Conservation (phyloP, 202 grass and related monocot species). For the Alloteropsis angusta region DNA sequence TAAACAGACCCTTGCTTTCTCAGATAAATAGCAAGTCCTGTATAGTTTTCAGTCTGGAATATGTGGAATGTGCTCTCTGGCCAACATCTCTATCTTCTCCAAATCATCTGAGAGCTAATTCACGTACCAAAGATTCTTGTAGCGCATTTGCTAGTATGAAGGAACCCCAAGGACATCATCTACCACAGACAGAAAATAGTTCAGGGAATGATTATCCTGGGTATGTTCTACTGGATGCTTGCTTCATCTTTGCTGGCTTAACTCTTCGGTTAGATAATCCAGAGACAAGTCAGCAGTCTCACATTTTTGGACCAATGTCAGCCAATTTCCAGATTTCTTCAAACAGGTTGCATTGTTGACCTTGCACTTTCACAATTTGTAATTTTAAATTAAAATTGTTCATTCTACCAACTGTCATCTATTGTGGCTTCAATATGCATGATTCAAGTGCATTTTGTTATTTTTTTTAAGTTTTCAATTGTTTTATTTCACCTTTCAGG, state of each 20-base stretch:
- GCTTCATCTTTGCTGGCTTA: constrained; percentile 47
- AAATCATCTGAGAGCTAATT: constrained; percentile 17
- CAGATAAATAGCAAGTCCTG: constrained; percentile 26
- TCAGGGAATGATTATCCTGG: constrained; percentile 34
- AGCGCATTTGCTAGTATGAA: constrained; percentile 13
- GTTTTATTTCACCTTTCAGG: constrained; percentile 38
- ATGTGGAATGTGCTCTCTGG: constrained; percentile 49
- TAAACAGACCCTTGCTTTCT: constrained; percentile 12
- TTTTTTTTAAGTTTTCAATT: constrained; percentile 8
- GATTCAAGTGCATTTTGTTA: constrained; percentile 3
- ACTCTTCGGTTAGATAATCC: constrained; percentile 47
- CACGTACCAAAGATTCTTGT: constrained; percentile 17
- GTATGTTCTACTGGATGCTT: constrained; percentile 37
- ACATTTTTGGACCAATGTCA: constrained; percentile 56
- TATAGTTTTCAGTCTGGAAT: constrained; percentile 46
- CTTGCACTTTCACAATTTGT: constrained; percentile 17
- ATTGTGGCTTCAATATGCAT: neutral
- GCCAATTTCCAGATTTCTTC: constrained; percentile 49
- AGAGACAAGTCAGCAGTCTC: constrained; percentile 42
- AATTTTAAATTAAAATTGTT: neutral
- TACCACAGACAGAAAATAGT: constrained; percentile 18
- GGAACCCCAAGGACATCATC: constrained; percentile 14
- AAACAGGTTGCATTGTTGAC: constrained; percentile 45
- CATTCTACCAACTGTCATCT: neutral
- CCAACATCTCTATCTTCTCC: constrained; percentile 34